Evolutionary conservation across 2,329 filamentous ascomycete species (phyloP).

Genomic region (Colletotrichum viniferum): DNA sequence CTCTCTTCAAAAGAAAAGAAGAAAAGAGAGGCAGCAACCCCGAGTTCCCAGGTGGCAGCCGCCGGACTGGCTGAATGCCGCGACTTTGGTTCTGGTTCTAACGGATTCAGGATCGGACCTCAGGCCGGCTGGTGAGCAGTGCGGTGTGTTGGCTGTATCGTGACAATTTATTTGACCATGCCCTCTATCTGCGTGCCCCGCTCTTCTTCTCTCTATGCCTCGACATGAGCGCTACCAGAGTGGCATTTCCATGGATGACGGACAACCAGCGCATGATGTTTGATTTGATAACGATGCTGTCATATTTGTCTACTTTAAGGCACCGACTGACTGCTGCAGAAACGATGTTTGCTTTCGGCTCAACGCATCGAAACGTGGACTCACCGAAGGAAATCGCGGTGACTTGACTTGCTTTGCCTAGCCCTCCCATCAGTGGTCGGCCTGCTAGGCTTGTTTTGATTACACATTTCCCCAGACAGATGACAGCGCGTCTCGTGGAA

Average conservation of each 20-base stretch:
- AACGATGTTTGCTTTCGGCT: neutral
- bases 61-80: neutral
- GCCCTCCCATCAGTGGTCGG: neutral
- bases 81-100: neutral
- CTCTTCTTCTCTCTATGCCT: neutral
- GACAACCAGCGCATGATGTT: neutral
- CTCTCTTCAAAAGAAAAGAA: neutral
- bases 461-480: neutral
- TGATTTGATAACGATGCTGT: neutral
- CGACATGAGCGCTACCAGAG: neutral
- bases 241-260: neutral
- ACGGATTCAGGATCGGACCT: constrained; percentile 2
- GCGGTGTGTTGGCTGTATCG: neutral
- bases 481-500: neutral
- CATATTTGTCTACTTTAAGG: neutral
- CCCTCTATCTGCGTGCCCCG: neutral
- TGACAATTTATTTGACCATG: neutral
- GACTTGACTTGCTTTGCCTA: neutral
- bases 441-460: neutral
- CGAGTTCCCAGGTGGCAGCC: neutral
- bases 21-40: neutral
- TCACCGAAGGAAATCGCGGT: neutral
- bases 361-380: neutral
- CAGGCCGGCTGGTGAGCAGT: constrained; percentile 6
- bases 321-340: neutral